Percentiles rank a stretch among this genome's conserved stretches.
These are phyloP conservation scores for Monosporozyma siamensis DNA, from an alignment of 805 yeast genomes.

Conservation along the genomic window DNA sequence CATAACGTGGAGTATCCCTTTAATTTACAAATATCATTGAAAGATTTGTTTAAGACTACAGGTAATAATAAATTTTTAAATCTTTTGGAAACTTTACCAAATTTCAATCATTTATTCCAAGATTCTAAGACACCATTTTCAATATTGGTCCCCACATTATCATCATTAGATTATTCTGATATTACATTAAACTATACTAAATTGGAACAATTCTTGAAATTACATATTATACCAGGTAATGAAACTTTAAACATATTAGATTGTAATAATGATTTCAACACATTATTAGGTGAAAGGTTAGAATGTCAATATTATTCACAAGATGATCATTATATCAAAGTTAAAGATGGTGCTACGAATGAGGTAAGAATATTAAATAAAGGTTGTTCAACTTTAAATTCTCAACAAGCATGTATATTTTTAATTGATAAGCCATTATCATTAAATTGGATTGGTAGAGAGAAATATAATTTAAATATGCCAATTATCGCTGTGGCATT, in stretches of 20 bases:
- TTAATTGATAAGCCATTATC: slow-evolving; percentile 60
- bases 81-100: slow-evolving; percentile 38
- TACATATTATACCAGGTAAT: slow-evolving; percentile 61
- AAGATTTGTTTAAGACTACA: slow-evolving; percentile 49
- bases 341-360: slow-evolving; percentile 42
- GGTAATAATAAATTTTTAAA: slow-evolving; percentile 39
- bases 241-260: slow-evolving; percentile 38
- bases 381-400: slow-evolving; percentile 45
- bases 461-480: slow-evolving; percentile 46
- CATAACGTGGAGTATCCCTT: slow-evolving; percentile 49
- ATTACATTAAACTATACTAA: slow-evolving; percentile 36
- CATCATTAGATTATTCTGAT: slow-evolving; percentile 45
- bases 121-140: slow-evolving; percentile 39
- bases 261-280: slow-evolving; percentile 40
- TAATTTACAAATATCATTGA: slow-evolving; percentile 41
- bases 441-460: slow-evolving; percentile 49
- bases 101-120: slow-evolving; percentile 34
- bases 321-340: slow-evolving; percentile 32
- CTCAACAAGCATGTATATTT: slow-evolving; percentile 42
- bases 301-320: slow-evolving; percentile 35
- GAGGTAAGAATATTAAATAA: slow-evolving; percentile 50
- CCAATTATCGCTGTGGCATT: slow-evolving; percentile 61
- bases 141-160: slow-evolving; percentile 60
- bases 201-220: slow-evolving; percentile 45
- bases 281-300: slow-evolving; percentile 37